phyloP scores from a whole-genome alignment of 2,329 filamentous ascomycete genomes.

The Ceratocystis albifundus region DNA sequence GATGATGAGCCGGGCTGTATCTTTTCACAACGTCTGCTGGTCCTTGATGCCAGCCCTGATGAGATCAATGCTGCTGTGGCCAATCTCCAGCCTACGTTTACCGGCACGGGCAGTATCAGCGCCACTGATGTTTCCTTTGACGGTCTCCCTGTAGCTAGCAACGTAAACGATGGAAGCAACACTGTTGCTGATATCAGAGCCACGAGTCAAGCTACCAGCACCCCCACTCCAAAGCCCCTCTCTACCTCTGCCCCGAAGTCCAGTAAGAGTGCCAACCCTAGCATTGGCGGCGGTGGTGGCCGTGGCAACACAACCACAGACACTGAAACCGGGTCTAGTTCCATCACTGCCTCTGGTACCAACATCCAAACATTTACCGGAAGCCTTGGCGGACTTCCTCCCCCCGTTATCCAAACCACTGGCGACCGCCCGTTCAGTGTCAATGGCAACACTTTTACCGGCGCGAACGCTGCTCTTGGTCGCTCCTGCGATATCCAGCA shows the following conservation, averaged over 20 bases:
- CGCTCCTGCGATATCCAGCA: conserved; percentile 42
- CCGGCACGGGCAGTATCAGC: conserved; percentile 29
- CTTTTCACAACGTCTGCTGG: conserved; percentile 41
- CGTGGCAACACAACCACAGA: background rate
- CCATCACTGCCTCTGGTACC: conserved; percentile 23
- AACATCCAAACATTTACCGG: conserved; percentile 40
- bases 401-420: conserved; percentile 33
- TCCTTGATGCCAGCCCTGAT: conserved; percentile 41
- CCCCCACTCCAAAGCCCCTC: conserved; percentile 12
- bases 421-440: conserved; percentile 38
- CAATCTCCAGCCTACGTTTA: conserved; percentile 30
- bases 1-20: conserved; percentile 43
- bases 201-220: background rate
- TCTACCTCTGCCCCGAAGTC: conserved; percentile 14
- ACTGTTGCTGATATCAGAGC: background rate
- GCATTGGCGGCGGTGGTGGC: background rate
- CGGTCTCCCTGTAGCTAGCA: conserved; percentile 25
- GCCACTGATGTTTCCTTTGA: conserved; percentile 27
- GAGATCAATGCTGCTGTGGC: conserved; percentile 42
- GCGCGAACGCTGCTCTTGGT: conserved; percentile 35
- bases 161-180: conserved; percentile 13
- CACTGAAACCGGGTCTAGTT: conserved; percentile 3
- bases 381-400: conserved; percentile 33
- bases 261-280: background rate
- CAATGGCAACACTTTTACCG: conserved; percentile 44